Evolutionary conservation across 1,139 yeast species (phyloP), one percentile per base, ranked within the genome.

Genomic region (Lodderomyces pseudojiufengensis): DNA sequence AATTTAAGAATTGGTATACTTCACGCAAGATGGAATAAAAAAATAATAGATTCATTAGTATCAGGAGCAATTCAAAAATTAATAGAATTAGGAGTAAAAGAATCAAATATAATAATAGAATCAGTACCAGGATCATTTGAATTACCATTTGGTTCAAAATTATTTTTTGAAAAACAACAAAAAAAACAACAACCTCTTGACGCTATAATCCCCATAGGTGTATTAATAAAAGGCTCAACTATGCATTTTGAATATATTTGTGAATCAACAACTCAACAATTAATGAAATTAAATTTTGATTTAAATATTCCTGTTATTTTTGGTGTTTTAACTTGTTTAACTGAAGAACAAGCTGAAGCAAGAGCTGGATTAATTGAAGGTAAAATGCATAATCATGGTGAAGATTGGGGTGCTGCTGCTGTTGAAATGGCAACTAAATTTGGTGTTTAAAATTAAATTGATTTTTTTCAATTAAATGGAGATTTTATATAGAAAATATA

Each of bases 321-420:
- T 55, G 98, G 98, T 41, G 79, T 92, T 20, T 75, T 92, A 55
- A 92, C 97, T 24, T 90, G 97, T 61, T 64, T 90, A 52, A 88
- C 95, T 20, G 96, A 88, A 49, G 92, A 83, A 52, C 98, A 92
- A 65, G 98, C 98, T 13, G 75, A 82, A 50, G 81, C 82, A 24
- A 80, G 98, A 62, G 95, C 97, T 9, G 98, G 97, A n/a, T 65
- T 92, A 45, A 75, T 81, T 42, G 67, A 65, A 22, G 86, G 81
- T 33, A 60, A 69, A 44, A 75, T 78, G 80, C 98, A 92, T 63
- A 92, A 92, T 67, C 98, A 92, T 56, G 98, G 98, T 45, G 87
- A 78, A 54, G 97, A 92, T 61, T 92, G 97, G 97, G 98, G 95
- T 50, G 92, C 95, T 31, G 97, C 97, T 41, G 97, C 97, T n/a